phyloP scores from a whole-genome alignment of 2,329 filamentous ascomycete species.

The Pseudogymnoascus sp. region DNA sequence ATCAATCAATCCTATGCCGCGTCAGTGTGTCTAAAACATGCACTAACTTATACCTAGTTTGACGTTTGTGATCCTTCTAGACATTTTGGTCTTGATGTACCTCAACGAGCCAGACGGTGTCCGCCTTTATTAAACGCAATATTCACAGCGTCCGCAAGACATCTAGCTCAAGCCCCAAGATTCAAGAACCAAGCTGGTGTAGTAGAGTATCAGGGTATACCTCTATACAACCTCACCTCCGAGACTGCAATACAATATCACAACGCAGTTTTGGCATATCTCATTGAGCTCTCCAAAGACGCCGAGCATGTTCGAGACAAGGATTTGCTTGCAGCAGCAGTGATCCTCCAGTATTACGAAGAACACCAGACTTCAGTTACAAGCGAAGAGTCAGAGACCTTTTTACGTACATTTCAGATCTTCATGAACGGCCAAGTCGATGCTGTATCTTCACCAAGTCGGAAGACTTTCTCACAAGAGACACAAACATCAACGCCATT shows the following conservation, averaged over 20 bases:
- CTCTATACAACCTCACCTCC: not conserved
- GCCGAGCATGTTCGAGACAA: not conserved
- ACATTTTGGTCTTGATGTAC: constrained; percentile 48
- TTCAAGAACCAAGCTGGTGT: constrained; percentile 23
- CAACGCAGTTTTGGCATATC: not conserved
- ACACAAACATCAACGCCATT: not conserved
- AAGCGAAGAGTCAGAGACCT: not conserved
- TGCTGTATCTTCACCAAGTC: not conserved
- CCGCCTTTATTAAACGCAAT: constrained; percentile 49
- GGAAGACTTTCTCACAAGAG: constrained; percentile 8
- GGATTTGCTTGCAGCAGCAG: not conserved
- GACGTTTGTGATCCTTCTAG: constrained; percentile 17
- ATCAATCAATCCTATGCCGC: not conserved
- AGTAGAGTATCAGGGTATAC: not conserved
- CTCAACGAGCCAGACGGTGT: constrained; percentile 44
- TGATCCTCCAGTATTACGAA: not conserved
- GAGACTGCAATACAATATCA: not conserved
- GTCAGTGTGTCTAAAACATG: not conserved
- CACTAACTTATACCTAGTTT: not conserved
- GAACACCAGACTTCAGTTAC: constrained; percentile 10
- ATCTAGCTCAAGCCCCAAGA: constrained; percentile 35
- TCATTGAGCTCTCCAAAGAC: not conserved
- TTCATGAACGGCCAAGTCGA: constrained; percentile 3
- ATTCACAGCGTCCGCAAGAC: constrained; percentile 47
- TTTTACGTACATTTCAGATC: not conserved